Percentiles rank a stretch among this genome's conserved stretches.
phyloP scores from a whole-genome alignment of 1,139 yeast species.

The Zygoascus sp. region DNA sequence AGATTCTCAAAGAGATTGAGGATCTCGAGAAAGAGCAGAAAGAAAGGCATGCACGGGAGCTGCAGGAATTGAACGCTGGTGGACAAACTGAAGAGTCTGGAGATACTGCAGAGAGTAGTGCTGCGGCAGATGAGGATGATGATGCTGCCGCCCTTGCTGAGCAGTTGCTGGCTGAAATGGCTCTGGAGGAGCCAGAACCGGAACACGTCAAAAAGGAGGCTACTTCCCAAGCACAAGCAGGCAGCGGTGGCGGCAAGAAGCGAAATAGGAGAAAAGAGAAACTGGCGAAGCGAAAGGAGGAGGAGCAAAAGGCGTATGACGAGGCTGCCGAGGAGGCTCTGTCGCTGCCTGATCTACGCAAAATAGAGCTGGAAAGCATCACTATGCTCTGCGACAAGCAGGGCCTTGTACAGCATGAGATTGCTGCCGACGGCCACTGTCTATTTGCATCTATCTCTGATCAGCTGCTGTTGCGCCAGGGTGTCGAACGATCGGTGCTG shows the following conservation, averaged over 20 bases:
- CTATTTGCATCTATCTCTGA: slow-evolving; percentile 80
- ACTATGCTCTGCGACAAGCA: slow-evolving; percentile 46
- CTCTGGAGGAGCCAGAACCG: slow-evolving; percentile 32
- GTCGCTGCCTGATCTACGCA: slow-evolving; percentile 58
- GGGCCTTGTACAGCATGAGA: slow-evolving; percentile 48
- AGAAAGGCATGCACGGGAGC: slow-evolving; percentile 41
- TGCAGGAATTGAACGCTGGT: slow-evolving; percentile 11
- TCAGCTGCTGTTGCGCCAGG: slow-evolving; percentile 57
- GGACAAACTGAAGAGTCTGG: too few species aligned
- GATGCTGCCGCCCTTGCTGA: slow-evolving; percentile 60
- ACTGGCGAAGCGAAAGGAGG: slow-evolving; percentile 70
- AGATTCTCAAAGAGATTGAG: slow-evolving; percentile 50
- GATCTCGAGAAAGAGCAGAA: slow-evolving; percentile 56
- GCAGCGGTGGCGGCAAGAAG: slow-evolving; percentile 39
- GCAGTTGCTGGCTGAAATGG: slow-evolving; percentile 53
- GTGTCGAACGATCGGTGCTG: slow-evolving; percentile 40
- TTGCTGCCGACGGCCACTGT: slow-evolving; percentile 92
- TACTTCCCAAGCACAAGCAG: slow-evolving; percentile 6
- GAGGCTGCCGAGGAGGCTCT: slow-evolving; percentile 73
- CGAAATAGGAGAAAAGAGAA: slow-evolving; percentile 84
- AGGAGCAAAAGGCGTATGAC: slow-evolving; percentile 53
- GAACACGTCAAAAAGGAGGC: slow-evolving; percentile 16
- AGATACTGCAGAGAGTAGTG: not conserved
- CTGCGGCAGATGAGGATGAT: slow-evolving; percentile 23
- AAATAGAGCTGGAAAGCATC: slow-evolving; percentile 66